A percentile compares a stretch with the other conserved stretches of the same genome.
Conservation (phyloP, 2,329 filamentous ascomycete species). For the Dothideomycetes sp. region DNA sequence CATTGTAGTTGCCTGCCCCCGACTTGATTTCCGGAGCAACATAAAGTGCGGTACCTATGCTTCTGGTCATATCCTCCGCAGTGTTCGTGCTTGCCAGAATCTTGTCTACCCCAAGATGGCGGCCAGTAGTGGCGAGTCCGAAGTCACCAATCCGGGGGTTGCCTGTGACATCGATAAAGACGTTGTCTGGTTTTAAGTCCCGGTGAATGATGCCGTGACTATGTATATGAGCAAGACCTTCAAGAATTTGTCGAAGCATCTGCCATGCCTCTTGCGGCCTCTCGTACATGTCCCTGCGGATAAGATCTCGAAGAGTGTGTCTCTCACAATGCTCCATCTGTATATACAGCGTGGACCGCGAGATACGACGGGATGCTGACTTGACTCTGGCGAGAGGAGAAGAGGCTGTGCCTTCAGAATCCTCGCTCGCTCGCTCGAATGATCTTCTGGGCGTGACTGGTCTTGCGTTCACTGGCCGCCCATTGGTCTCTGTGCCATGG, state of each 20-base stretch:
- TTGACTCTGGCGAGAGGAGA: constrained; percentile 29
- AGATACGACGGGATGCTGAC: constrained; percentile 37
- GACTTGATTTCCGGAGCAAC: constrained; percentile 86
- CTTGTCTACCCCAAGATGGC: constrained; percentile 53
- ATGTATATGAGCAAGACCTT: constrained; percentile 85
- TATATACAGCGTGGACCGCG: constrained; percentile 76
- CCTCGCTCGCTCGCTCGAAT: constrained; percentile 4
- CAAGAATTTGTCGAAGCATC: constrained; percentile 79
- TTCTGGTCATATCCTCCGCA: constrained; percentile 54
- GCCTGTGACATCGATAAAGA: constrained; percentile 84
- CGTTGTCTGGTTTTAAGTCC: constrained; percentile 92
- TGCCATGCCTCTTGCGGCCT: constrained; percentile 76
- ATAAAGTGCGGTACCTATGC: constrained; percentile 73
- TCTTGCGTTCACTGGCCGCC: not conserved
- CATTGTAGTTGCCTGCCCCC: constrained; percentile 65
- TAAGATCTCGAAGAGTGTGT: constrained; percentile 78
- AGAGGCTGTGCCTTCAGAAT: constrained; percentile 5
- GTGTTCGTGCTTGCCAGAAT: constrained; percentile 22
- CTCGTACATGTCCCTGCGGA: constrained; percentile 62
- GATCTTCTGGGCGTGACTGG: not conserved
- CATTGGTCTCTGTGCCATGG: constrained; percentile 15
- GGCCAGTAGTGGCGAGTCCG: constrained; percentile 81
- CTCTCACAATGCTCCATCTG: constrained; percentile 99
- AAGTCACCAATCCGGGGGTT: constrained; percentile 97
- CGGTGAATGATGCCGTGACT: constrained; percentile 85